Percentiles rank a stretch among this genome's conserved stretches.
phyloP scores from a whole-genome alignment of 192 early-diverging fungal species.

The Mycoemilia scoparia region DNA sequence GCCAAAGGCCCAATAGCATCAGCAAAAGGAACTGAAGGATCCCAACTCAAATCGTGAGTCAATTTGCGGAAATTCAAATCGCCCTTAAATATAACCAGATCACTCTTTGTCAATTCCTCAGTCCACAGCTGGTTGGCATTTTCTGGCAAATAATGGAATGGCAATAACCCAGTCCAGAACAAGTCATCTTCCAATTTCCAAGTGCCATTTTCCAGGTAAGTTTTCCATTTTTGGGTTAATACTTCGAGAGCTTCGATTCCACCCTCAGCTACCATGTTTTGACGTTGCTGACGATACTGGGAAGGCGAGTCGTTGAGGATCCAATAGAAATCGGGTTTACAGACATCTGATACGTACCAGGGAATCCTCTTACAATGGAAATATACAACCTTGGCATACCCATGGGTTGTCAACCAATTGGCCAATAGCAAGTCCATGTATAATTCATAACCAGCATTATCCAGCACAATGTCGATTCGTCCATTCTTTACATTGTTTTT shows the following conservation, averaged over 20 bases:
- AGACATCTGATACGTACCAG: constrained; percentile 97
- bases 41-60: constrained; percentile 82
- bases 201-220: constrained; percentile 35
- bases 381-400: constrained; percentile 41
- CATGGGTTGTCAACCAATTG: constrained; percentile 55
- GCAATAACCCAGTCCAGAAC: constrained; percentile 76
- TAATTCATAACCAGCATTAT: constrained; percentile 89
- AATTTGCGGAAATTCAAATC: constrained; percentile 94
- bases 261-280: constrained; percentile 6
- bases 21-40: constrained; percentile 58
- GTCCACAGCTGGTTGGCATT: constrained; percentile 44
- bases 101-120: constrained; percentile 30
- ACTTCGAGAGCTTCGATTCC: constrained; percentile 24
- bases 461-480: constrained; percentile 70
- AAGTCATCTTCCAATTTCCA: constrained; percentile 52
- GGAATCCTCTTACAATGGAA: constrained; percentile 80
- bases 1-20: constrained; percentile 63
- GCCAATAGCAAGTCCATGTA: constrained; percentile 76
- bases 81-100: constrained; percentile 81
- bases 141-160: constrained; percentile 61
- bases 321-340: constrained; percentile 60
- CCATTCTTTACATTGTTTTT: constrained; percentile 29
- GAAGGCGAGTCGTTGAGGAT: constrained; percentile 13
- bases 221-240: constrained; percentile 45
- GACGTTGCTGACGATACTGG: no score